Percentiles rank a stretch among this genome's conserved stretches.
Conservation (phyloP, 345 rosid genomes). For the Acer negundo region DNA sequence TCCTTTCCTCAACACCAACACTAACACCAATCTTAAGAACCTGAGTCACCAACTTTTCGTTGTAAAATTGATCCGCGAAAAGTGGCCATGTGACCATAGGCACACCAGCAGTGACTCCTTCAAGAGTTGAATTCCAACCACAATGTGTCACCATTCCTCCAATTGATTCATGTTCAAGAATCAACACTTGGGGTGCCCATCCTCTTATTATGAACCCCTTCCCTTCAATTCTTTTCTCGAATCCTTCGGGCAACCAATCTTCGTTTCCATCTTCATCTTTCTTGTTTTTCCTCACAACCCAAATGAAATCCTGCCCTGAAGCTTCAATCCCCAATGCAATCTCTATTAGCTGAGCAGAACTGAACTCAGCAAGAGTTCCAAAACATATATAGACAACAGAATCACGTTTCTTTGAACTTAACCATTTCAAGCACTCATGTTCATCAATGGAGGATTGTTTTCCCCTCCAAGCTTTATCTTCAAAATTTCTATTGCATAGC, state of each 20-base stretch:
- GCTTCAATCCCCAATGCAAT: constrained; percentile 43
- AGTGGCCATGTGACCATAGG: constrained; percentile 32
- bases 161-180: constrained; percentile 23
- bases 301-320: constrained; percentile 42
- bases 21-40: constrained; percentile 8
- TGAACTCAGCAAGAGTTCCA: constrained; percentile 36
- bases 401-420: constrained; percentile 33
- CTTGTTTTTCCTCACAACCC: constrained; percentile 34
- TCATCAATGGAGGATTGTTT: constrained; percentile 18
- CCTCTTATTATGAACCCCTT: constrained; percentile 15
- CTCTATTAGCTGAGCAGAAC: constrained; percentile 35
- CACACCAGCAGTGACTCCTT: constrained; percentile 27
- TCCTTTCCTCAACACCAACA: constrained; percentile 22
- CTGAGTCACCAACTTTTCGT: constrained; percentile 24
- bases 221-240: constrained; percentile 35
- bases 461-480: constrained; percentile 32
- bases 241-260: constrained; percentile 29
- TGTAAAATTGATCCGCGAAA: constrained; percentile 26
- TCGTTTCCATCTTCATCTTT: constrained; percentile 8
- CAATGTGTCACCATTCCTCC: constrained; percentile 32
- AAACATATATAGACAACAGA: constrained; percentile 54
- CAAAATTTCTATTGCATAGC: constrained; percentile 15
- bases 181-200: constrained; percentile 30
- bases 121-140: constrained; percentile 31
- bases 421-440: constrained; percentile 45